Percentiles rank a stretch among this genome's conserved stretches.
phyloP scores from a whole-genome alignment of 257 asterid species.

The Solanum chilense region DNA sequence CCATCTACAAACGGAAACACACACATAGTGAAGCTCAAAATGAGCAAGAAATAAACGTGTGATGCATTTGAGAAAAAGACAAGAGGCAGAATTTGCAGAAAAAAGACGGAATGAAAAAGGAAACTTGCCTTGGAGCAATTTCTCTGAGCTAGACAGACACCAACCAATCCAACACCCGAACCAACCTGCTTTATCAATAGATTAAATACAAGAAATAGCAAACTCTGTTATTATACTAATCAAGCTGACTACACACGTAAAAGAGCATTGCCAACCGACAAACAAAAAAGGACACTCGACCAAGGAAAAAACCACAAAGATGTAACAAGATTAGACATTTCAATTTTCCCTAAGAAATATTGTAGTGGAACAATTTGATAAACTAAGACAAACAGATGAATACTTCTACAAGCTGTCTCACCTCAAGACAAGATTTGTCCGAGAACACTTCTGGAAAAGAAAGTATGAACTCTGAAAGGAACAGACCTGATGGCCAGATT shows the following conservation, averaged over 20 bases:
- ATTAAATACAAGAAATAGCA: slow-evolving; percentile 1
- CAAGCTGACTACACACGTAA: background rate
- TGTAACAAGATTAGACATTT: background rate
- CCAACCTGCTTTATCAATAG: slow-evolving; percentile 46
- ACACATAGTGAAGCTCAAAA: background rate
- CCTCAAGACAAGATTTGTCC: slow-evolving; percentile 87
- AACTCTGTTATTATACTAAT: background rate
- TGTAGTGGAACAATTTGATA: background rate
- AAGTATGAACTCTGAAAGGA: slow-evolving; percentile 86
- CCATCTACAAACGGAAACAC: background rate
- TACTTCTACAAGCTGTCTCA: slow-evolving; percentile 18
- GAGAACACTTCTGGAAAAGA: slow-evolving; percentile 72
- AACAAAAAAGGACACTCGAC: background rate
- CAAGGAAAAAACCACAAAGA: background rate
- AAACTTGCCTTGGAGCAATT: slow-evolving; percentile 67
- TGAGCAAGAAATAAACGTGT: background rate
- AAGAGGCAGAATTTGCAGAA: background rate
- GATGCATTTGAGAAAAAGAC: background rate
- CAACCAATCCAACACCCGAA: slow-evolving; percentile 90
- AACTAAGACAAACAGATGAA: background rate
- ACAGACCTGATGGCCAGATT: slow-evolving; percentile 93
- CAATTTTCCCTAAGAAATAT: background rate
- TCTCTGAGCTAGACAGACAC: slow-evolving; percentile 65
- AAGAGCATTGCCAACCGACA: background rate
- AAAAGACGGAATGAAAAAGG: background rate